Evolutionary conservation across 2,329 filamentous ascomycete genomes (phyloP), one percentile per base, ranked within the genome.

Genomic region (Chaetomiaceae sp.): DNA sequence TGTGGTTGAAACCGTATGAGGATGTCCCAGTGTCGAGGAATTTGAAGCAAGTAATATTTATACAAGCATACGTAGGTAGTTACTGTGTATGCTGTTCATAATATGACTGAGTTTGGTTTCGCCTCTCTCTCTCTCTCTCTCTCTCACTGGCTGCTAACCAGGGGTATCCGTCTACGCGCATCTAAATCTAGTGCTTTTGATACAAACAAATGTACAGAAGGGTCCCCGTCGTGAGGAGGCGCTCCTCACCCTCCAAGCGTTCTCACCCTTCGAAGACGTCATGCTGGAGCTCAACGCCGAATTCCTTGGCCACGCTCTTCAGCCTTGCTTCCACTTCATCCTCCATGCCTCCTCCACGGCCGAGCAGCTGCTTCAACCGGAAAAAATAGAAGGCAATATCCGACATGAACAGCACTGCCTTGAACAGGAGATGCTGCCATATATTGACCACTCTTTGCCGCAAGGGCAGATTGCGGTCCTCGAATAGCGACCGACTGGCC

Each of bases 321-420:
- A 97, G 95, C 62, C 86, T 81, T 65, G 81, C 80, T 75, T 97
- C 94, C 57, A 97, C 84, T 67, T 92, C 90, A 66, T 96, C 92
- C 67, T 97, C 94, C 87, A 97, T 94, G 0, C 91, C 91, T 9
- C 84, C 79, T 0, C 91, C 90, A 2, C 84, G 69, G 0, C 89
- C 88, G 11, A 96, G 66, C 67, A 81, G 79, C 72, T 97, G 91
- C 60, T 83, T 79, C 6, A 95, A 46, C 72, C 87, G 89, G 62
- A 84, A 86, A 62, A 86, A 87, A 68, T 87, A 95, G 68, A 96
- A 99, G 10, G 86, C 81, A 0, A 95, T 66, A 69, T 97, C 94
- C 14, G 84, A 88, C 4, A 81, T 76, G 14, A 89, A 73, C 61
- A 99, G 69, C 32, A 96, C 87, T 1, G 84, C 68, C 62, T 84